Evolutionary conservation across 306 rosid genomes (phyloP), one percentile per base, ranked within the genome.

Genomic region (Vigna hirtella): DNA sequence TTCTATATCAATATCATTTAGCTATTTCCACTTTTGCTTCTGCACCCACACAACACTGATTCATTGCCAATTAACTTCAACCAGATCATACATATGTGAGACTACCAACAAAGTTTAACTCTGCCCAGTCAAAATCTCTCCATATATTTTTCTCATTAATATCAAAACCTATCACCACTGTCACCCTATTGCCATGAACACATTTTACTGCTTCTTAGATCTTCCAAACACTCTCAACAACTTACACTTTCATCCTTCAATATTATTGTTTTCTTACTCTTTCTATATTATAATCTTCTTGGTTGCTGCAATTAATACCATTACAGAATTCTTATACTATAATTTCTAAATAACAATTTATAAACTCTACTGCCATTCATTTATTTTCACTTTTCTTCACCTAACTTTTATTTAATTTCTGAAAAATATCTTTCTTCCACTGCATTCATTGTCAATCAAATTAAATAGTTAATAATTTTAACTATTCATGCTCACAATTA

Each of bases 21-120:
- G 73, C 69, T 77, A 70, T 63, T 68, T 63, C 14, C 15, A 67
- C 61, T 62, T 67, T 61, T 49, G 79, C 55, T 9, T 58, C 58
- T 76, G 68, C 82, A 26, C 73, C 72, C 32, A 71, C 36, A 20
- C 22, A 20, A 1, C 76, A 62, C 61, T 45, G 28, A 63, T 42
- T 17, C 76, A 67, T 66, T 73, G 63, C 49, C 49, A 16, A 28
- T 26, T 49, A 34, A 28, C 72, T 74, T 24, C 24, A 66, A 66
- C 70, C 59, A 73, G 61, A 51, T 65, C 66, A 40, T 52, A 14
- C 14, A 72, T 49, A 40, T 49, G 52, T 47, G 47, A 70, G 56
- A 52, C 32, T 48, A 70, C 56, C 18, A 49, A 12, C 66, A 30
- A 73, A 55, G 40, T 51, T 80, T 13, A 66, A 56, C 74, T 20